phyloP scores from a whole-genome alignment of 495 filamentous ascomycete genomes.

The Mycothermus thermophilus region DNA sequence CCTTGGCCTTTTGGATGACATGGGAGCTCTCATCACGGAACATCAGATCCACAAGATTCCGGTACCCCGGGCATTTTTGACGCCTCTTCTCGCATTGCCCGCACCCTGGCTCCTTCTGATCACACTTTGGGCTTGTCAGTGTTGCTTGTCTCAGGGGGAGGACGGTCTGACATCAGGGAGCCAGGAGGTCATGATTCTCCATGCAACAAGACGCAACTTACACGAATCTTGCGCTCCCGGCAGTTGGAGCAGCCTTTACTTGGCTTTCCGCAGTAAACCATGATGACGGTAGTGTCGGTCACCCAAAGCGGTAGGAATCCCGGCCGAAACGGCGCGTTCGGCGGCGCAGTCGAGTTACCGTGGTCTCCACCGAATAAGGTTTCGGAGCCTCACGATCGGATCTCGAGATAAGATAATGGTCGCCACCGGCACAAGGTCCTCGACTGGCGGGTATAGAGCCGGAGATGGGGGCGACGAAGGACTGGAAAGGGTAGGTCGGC shows the following conservation, averaged over 20 bases:
- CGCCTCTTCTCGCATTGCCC: constrained; percentile 51
- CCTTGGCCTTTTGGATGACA: constrained; percentile 49
- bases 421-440: background rate
- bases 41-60: constrained; percentile 53
- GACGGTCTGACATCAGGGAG: no score
- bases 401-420: background rate
- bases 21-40: constrained; percentile 61
- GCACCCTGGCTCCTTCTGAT: constrained; percentile 49
- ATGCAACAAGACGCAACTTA: constrained; percentile 9
- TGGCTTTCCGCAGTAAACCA: constrained; percentile 64
- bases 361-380: background rate
- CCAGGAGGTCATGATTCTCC: no score
- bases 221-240: constrained; percentile 37
- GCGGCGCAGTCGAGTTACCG: constrained; percentile 7
- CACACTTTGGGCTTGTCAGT: constrained; percentile 49
- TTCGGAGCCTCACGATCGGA: constrained; percentile 3
- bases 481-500: background rate
- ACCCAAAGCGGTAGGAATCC: constrained; percentile 2
- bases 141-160: no score
- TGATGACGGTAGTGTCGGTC: constrained; percentile 18
- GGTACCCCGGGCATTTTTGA: constrained; percentile 54
- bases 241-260: constrained; percentile 57
- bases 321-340: constrained; percentile 2
- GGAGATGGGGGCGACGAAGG: background rate
- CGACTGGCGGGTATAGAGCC: background rate